A percentile compares a stretch with the other conserved stretches of the same genome.
phyloP scores from a whole-genome alignment of 805 yeast genomes.

The Ogataea ganodermae region DNA sequence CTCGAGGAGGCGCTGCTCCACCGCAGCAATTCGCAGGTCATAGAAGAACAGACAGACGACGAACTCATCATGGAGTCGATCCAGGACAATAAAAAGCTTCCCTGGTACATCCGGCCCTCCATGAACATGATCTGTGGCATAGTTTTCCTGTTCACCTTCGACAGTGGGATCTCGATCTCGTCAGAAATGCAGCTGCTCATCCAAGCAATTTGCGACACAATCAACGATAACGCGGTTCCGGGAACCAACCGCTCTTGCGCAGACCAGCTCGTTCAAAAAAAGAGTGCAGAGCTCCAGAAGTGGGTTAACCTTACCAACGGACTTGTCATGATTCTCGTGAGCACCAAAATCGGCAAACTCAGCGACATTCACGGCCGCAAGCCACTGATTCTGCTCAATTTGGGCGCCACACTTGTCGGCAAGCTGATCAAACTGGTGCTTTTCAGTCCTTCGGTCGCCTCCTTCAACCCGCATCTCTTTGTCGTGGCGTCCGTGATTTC shows the following conservation, averaged over 20 bases:
- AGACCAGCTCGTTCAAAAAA: slow-evolving; percentile 42
- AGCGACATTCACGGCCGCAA: slow-evolving; percentile 69
- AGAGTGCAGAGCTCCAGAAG: slow-evolving; percentile 52
- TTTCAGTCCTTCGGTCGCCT: slow-evolving; percentile 23
- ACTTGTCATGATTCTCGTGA: slow-evolving; percentile 48
- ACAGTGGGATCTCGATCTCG: slow-evolving; percentile 41
- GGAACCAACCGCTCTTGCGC: slow-evolving; percentile 34
- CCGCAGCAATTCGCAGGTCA: slow-evolving; percentile 24
- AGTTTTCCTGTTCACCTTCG: slow-evolving; percentile 44
- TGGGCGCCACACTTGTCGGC: slow-evolving; percentile 19
- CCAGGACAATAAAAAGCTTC: slow-evolving; percentile 35
- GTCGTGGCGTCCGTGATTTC: slow-evolving; percentile 47
- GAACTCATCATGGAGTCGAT: slow-evolving; percentile 54
- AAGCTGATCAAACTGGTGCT: slow-evolving; percentile 17
- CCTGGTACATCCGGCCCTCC: slow-evolving; percentile 62
- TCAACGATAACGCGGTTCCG: slow-evolving; percentile 16
- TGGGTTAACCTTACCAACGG: slow-evolving; percentile 44
- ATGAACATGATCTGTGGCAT: slow-evolving; percentile 48
- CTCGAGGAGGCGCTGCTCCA: slow-evolving; percentile 44
- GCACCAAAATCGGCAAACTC: slow-evolving; percentile 62
- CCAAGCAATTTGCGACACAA: slow-evolving; percentile 41
- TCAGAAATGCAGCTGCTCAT: slow-evolving; percentile 40
- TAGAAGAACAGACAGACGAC: slow-evolving; percentile 41
- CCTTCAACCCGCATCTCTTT: slow-evolving; percentile 39
- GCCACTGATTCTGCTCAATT: slow-evolving; percentile 41